Evolutionary conservation across 2,329 filamentous ascomycete species (phyloP).

Genomic region (Zymoseptoria ardabiliae): DNA sequence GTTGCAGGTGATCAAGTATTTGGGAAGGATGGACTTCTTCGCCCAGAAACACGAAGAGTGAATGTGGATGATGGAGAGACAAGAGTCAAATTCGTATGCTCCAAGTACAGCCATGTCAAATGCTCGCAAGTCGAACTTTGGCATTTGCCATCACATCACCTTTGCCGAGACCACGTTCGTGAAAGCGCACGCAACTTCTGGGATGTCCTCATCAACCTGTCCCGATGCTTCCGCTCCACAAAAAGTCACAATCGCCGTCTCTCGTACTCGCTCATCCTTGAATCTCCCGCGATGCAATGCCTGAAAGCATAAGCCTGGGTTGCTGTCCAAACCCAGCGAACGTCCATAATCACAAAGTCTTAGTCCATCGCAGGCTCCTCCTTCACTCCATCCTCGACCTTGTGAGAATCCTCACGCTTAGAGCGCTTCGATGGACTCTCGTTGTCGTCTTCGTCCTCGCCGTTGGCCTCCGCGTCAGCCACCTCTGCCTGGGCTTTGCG

Average conservation of each 20-base stretch:
- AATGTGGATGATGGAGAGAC: not conserved
- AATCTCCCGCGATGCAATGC: not conserved
- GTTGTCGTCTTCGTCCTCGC: not conserved
- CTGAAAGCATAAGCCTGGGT: not conserved
- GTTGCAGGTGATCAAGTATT: slow-evolving; percentile 40
- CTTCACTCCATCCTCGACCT: not conserved
- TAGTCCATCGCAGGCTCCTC: not conserved
- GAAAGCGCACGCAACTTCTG: not conserved
- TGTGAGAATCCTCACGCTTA: not conserved
- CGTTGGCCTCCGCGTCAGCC: not conserved
- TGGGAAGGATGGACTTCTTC: slow-evolving; percentile 39
- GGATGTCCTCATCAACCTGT: no score
- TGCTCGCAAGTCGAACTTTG: no score
- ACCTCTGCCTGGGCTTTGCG: not conserved
- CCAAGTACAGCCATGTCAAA: no score
- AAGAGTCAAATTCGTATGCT: no score
- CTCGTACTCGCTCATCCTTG: not conserved
- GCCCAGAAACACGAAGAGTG: not conserved
- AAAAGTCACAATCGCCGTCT: not conserved
- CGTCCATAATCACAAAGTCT: not conserved
- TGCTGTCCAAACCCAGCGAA: not conserved
- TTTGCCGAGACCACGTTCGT: no score
- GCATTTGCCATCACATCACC: no score
- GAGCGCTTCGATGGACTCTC: not conserved
- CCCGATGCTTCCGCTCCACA: not conserved